These are phyloP conservation scores for Fusarium veterinarium DNA, from an alignment of 2,329 filamentous ascomycete genomes.

Conservation along the genomic window DNA sequence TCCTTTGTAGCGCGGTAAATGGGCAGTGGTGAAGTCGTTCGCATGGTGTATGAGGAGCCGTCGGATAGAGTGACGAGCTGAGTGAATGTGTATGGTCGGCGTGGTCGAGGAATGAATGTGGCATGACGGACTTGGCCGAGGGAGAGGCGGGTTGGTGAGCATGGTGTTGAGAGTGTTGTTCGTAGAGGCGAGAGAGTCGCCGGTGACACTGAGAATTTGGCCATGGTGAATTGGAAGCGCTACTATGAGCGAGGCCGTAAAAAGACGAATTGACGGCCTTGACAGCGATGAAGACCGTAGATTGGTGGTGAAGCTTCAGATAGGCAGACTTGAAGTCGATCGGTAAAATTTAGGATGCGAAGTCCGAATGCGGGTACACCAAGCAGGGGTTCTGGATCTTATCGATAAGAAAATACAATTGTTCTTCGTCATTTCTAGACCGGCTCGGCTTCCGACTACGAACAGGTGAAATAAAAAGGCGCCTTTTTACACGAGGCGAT, in stretches of 20 bases:
- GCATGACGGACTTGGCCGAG: slow-evolving; percentile 78
- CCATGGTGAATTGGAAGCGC: slow-evolving; percentile 41
- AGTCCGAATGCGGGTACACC: slow-evolving; percentile 25
- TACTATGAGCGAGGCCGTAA: slow-evolving; percentile 1
- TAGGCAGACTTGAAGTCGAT: slow-evolving; percentile 21
- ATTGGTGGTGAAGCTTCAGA: slow-evolving; percentile 21
- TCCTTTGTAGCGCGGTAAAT: slow-evolving; percentile 77
- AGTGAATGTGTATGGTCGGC: slow-evolving; percentile 96
- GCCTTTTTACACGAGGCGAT: neutral
- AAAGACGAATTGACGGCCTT: slow-evolving; percentile 26
- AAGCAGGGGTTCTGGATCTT: slow-evolving; percentile 30
- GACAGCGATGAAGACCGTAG: slow-evolving; percentile 20
- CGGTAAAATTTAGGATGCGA: slow-evolving; percentile 48
- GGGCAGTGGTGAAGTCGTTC: slow-evolving; percentile 77
- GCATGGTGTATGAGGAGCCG: slow-evolving; percentile 84
- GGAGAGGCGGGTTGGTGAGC: slow-evolving; percentile 43
- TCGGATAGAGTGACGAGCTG: slow-evolving; percentile 94
- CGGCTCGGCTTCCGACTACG: slow-evolving; percentile 6
- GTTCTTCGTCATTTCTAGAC: slow-evolving; percentile 32
- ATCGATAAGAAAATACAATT: slow-evolving; percentile 45
- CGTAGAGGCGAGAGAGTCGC: slow-evolving; percentile 47
- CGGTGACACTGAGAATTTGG: slow-evolving; percentile 44
- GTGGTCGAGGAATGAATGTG: slow-evolving; percentile 86
- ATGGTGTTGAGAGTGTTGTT: slow-evolving; percentile 44
- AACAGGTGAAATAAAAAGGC: slow-evolving; percentile 18